Evolutionary conservation across 306 rosid species (phyloP).

Genomic region (Lupinus albus): DNA sequence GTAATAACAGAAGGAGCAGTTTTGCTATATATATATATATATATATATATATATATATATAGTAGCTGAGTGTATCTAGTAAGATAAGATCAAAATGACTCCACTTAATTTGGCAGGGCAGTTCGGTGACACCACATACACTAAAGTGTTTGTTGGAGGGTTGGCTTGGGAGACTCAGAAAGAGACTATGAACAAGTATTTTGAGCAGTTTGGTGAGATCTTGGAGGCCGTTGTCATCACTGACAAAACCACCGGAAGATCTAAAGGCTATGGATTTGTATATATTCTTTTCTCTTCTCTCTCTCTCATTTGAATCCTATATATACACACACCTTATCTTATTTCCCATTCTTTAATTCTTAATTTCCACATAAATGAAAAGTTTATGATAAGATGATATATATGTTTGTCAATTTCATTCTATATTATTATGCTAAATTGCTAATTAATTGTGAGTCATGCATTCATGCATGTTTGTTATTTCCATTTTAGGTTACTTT

Average conservation of each 20-base stretch:
- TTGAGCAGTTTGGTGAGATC: conserved; percentile 97
- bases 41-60: no score
- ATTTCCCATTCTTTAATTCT: background rate
- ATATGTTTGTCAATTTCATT: conserved; percentile 1
- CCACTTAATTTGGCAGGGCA: conserved; percentile 78
- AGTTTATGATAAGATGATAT: background rate
- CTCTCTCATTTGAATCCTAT: background rate
- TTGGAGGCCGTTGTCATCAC: conserved; percentile 99
- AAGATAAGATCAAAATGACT: conserved; percentile 49
- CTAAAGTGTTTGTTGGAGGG: conserved; percentile 96
- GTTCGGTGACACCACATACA: conserved; percentile 96
- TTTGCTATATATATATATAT: no score
- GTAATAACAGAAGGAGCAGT: conserved; percentile 17
- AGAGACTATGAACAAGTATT: conserved; percentile 94
- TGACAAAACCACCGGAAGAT: conserved; percentile 96
- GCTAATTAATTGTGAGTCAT: background rate
- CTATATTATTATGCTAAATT: background rate
- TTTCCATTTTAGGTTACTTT: conserved; percentile 72
- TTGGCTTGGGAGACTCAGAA: conserved; percentile 99
- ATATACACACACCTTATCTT: background rate
- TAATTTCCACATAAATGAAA: background rate
- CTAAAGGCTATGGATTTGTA: conserved; percentile 99
- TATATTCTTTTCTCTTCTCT: conserved; percentile 46
- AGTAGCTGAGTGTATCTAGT: conserved; percentile 11
- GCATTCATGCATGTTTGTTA: background rate